A percentile compares a stretch with the other conserved stretches of the same genome.
These are phyloP conservation scores for Gryganskiella cystojenkinii DNA, from an alignment of 192 early-diverging fungal species.

Conservation along the genomic window DNA sequence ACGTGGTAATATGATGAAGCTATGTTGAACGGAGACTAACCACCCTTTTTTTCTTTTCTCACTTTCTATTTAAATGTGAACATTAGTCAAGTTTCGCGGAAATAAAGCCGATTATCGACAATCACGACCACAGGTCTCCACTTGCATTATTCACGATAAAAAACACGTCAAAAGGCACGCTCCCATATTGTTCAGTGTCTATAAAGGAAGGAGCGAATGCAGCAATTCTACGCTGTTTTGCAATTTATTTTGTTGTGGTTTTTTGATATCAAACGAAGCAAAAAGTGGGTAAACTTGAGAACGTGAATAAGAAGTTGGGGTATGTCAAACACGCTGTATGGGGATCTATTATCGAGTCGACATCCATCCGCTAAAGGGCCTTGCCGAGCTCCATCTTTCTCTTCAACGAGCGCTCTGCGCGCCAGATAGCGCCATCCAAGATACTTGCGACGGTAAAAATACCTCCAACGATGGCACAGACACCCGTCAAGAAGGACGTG, in stretches of 20 bases:
- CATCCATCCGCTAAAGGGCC: constrained; percentile 41
- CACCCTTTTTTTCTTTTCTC: neutral
- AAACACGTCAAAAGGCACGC: no score
- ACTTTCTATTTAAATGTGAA: neutral
- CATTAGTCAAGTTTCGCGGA: constrained; percentile 5
- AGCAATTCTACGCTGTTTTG: no score
- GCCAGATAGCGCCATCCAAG: constrained; percentile 85
- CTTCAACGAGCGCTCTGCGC: constrained; percentile 79
- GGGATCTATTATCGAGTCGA: neutral
- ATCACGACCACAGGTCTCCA: neutral
- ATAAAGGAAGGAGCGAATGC: no score
- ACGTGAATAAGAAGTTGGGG: neutral
- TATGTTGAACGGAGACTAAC: neutral
- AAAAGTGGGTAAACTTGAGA: neutral
- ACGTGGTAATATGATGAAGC: constrained; percentile 16
- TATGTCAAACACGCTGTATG: neutral
- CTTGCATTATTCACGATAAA: neutral
- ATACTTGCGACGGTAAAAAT: constrained; percentile 94
- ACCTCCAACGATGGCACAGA: constrained; percentile 94
- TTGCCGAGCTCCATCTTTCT: constrained; percentile 88
- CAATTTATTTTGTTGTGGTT: no score
- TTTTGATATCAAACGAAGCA: no score
- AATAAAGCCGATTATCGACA: constrained; percentile 1
- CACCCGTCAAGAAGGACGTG: constrained; percentile 84
- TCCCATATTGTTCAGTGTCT: neutral